phyloP scores from a whole-genome alignment of 2,329 filamentous ascomycete species.

The Alternaria sp. region DNA sequence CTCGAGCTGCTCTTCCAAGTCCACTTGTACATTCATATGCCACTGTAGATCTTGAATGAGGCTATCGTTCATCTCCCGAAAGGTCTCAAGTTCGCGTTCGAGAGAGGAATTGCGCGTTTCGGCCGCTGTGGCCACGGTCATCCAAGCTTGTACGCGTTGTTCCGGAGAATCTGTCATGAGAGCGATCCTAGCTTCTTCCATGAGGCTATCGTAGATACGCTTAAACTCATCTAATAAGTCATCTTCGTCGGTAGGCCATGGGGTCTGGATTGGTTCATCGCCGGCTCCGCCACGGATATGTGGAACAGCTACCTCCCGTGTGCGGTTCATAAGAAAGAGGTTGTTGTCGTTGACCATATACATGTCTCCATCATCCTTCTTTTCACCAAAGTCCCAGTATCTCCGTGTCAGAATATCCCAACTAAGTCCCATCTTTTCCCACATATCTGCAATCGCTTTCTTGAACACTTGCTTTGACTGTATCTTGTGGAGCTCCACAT shows the following conservation, averaged over 20 bases:
- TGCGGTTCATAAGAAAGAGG: not conserved
- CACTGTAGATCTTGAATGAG: constrained; percentile 12
- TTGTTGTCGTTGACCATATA: constrained; percentile 17
- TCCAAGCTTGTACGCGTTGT: constrained; percentile 3
- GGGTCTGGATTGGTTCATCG: not conserved
- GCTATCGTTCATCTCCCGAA: constrained; percentile 12
- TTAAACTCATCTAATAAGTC: not conserved
- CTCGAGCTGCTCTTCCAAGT: constrained; percentile 6
- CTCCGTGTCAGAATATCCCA: constrained; percentile 1
- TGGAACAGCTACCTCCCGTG: not conserved
- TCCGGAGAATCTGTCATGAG: not conserved
- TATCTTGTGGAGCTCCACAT: constrained; percentile 15
- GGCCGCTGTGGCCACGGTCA: constrained; percentile 2
- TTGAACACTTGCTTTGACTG: constrained; percentile 23
- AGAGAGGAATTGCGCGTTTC: constrained; percentile 16
- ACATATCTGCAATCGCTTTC: constrained; percentile 12
- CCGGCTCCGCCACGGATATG: not conserved
- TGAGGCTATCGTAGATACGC: not conserved
- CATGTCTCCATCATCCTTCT: constrained; percentile 14
- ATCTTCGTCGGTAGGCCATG: not conserved
- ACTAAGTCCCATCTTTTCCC: constrained; percentile 4
- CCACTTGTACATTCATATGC: constrained; percentile 13
- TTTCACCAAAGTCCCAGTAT: constrained; percentile 14
- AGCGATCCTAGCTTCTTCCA: constrained; percentile 1
- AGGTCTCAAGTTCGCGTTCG: constrained; percentile 13